Evolutionary conservation across 2,329 filamentous ascomycete genomes (phyloP), one percentile per base, ranked within the genome.

Genomic region (Chalaropsis thielavioides): DNA sequence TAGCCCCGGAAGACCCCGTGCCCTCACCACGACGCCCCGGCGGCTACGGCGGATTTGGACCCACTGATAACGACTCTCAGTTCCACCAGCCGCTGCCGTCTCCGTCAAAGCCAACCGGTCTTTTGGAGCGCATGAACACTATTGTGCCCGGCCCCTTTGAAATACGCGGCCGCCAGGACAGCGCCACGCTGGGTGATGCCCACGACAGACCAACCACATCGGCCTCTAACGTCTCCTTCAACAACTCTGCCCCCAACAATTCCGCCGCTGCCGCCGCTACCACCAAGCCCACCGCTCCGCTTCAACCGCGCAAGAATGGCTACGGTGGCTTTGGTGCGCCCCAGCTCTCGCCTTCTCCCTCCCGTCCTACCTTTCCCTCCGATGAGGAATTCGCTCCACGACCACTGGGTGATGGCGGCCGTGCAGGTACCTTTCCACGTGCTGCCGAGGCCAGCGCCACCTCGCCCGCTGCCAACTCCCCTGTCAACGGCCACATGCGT

Each of bases 111-210:
- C 69, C 70, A 59, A 69, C 72, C 5, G 76, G 71, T 44, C 70
- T 89, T 35, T 70, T 87, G 69, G 79, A 82, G 68, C 81, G 83
- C 62, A 83, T 89, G 79, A 81, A 88, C 69, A 80, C 76, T 8
- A 86, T 89, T 70, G 79, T 83, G 1, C 83, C 86, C 0, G 86
- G 84, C 0, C 86, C 86, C 0, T 88, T 89, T 69, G 83, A 84
- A 68, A 72, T 68, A 74, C 75, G 69, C 75, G 74, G 46, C 71
- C 73, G 38, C 71, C 74, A 2, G 66, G 58, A 69, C 71, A 64
- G 70, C 68, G 69, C 68, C 68, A 54, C 49, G 49, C 40, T 64
- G 17, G 66, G 62, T 31, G 66, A 67, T 13, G 58, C 62, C 3
- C 51, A 61, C 17, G 72, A 73, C 35, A 27, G 24, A 4, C 59